phyloP scores from a whole-genome alignment of 78 protist species.

The Chrysochromulina tobinii region DNA sequence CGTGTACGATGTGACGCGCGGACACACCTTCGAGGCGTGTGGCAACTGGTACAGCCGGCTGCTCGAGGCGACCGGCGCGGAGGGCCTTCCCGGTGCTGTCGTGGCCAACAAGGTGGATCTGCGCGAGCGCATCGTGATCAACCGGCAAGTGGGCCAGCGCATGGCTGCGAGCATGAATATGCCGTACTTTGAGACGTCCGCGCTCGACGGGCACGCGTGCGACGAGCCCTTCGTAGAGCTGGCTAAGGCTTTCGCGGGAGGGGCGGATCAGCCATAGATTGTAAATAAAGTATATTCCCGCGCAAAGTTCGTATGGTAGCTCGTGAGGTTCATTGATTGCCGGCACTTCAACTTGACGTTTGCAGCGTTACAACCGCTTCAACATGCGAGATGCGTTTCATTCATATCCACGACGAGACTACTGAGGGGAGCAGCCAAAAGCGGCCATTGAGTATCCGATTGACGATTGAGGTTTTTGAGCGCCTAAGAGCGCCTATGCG shows the following conservation, averaged over 20 bases:
- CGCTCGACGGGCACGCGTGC: not conserved
- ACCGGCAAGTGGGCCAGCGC: not conserved
- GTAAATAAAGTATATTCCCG: no score
- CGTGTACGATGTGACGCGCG: conserved; percentile 37
- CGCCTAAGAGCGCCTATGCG: no score
- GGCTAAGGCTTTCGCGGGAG: not conserved
- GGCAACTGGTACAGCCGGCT: not conserved
- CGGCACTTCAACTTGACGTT: no score
- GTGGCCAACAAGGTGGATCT: conserved; percentile 45
- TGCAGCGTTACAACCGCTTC: no score
- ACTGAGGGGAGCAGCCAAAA: no score
- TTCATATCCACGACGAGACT: no score
- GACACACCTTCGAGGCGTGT: conserved; percentile 2
- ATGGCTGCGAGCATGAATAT: not conserved
- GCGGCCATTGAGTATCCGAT: no score
- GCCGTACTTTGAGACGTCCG: conserved; percentile 1
- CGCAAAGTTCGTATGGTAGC: no score
- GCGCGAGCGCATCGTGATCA: conserved; percentile 8
- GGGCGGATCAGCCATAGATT: no score
- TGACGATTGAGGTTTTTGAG: no score
- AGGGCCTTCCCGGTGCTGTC: not conserved
- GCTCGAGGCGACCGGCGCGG: not conserved
- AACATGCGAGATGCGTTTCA: no score
- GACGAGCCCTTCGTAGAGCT: conserved; percentile 24
- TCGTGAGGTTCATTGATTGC: no score